phyloP scores from a whole-genome alignment of 1,139 yeast genomes.

The Kazachstania sp. region DNA sequence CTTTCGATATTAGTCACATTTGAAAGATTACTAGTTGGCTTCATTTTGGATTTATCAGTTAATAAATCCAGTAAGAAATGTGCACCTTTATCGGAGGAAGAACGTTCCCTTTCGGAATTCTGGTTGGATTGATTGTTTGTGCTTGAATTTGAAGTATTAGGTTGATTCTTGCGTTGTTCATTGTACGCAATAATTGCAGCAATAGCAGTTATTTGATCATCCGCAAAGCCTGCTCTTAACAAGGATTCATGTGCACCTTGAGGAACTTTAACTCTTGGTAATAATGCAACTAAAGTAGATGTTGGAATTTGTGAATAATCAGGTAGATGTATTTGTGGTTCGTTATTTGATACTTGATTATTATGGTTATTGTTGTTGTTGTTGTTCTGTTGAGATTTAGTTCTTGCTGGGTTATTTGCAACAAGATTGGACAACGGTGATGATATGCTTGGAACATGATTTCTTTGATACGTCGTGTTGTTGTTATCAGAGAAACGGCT shows the following conservation, averaged over 20 bases:
- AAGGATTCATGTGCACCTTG: constrained; percentile 60
- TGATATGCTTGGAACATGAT: constrained; percentile 14
- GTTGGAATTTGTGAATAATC: constrained; percentile 30
- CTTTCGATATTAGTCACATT: neutral
- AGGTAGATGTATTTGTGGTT: constrained; percentile 23
- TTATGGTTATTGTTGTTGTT: neutral
- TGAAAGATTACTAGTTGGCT: neutral
- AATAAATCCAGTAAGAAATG: constrained; percentile 7
- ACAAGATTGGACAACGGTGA: constrained; percentile 20
- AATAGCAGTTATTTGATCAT: constrained; percentile 61
- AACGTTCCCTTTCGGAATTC: neutral
- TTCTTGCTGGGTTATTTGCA: constrained; percentile 4
- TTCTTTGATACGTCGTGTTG: neutral
- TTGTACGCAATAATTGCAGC: constrained; percentile 68
- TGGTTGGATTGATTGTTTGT: neutral
- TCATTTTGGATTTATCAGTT: neutral
- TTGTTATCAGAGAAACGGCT: no score
- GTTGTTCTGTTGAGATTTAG: neutral
- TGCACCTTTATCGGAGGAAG: constrained; percentile 4
- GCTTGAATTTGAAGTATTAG: neutral
- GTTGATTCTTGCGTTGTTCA: constrained; percentile 29
- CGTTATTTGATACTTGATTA: neutral
- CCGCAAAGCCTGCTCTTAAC: constrained; percentile 55
- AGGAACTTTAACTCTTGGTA: constrained; percentile 49
- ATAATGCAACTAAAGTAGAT: constrained; percentile 25